phyloP scores from a whole-genome alignment of 257 asterid genomes.

The Petrea volubilis region DNA sequence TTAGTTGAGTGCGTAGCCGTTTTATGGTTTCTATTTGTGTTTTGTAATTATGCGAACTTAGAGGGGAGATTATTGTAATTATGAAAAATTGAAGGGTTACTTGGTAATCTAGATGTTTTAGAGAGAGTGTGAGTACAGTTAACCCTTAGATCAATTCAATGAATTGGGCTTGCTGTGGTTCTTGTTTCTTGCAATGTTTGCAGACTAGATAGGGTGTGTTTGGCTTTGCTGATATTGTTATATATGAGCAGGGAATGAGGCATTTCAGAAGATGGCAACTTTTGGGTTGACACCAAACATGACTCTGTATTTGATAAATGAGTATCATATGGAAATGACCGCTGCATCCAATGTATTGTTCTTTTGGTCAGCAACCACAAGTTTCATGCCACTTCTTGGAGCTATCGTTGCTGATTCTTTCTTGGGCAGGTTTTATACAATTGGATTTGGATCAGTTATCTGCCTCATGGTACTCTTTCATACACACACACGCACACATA shows the following conservation, averaged over 20 bases:
- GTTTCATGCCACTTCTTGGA: conserved; percentile 55
- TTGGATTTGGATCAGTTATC: conserved; percentile 57
- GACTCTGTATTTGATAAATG: conserved; percentile 56
- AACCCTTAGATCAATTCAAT: neutral
- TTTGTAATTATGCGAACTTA: no score
- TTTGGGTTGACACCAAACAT: conserved; percentile 61
- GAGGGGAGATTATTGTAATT: no score
- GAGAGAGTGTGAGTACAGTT: no score
- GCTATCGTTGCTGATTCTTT: conserved; percentile 66
- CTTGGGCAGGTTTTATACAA: conserved; percentile 59
- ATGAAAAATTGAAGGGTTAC: no score
- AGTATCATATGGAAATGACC: conserved; percentile 59
- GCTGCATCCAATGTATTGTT: conserved; percentile 50
- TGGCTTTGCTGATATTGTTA: neutral
- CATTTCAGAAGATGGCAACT: conserved; percentile 58
- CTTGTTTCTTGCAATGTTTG: neutral
- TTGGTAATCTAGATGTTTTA: no score
- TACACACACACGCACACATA: no score
- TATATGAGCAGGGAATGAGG: conserved; percentile 46
- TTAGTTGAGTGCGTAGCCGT: no score
- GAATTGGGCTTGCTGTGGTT: conserved; percentile 9
- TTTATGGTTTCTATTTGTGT: no score
- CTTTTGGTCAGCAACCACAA: conserved; percentile 66
- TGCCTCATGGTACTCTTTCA: conserved; percentile 73
- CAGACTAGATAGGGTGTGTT: neutral